phyloP scores from a whole-genome alignment of 2,329 filamentous ascomycete genomes.

The Trichophyton equinum region DNA sequence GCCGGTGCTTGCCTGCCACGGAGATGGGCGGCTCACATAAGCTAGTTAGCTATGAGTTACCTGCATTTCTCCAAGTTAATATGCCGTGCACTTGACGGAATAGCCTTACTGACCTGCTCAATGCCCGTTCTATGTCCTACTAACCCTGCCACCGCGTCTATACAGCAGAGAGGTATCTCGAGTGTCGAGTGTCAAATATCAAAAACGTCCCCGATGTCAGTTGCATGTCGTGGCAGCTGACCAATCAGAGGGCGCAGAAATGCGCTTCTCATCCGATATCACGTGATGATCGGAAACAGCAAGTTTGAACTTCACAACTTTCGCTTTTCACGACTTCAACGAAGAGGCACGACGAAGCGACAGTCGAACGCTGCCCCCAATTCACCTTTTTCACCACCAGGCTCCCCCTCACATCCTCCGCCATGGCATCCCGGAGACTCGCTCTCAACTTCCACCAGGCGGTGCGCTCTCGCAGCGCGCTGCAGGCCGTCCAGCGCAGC shows the following conservation, averaged over 20 bases:
- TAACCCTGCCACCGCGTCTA: too few relatives aligned
- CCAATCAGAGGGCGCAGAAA: background rate
- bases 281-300: constrained; percentile 35
- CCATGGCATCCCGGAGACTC: constrained; percentile 94
- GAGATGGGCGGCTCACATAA: too few relatives aligned
- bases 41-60: too few relatives aligned
- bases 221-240: background rate
- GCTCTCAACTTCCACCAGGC: constrained; percentile 86
- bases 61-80: too few relatives aligned
- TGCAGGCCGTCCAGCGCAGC: constrained; percentile 64
- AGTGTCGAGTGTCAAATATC: too few relatives aligned
- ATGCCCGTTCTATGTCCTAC: too few relatives aligned
- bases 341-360: constrained; percentile 7
- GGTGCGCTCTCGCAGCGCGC: constrained; percentile 74
- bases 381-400: constrained; percentile 33
- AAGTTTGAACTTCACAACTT: constrained; percentile 36
- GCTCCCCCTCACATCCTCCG: constrained; percentile 26
- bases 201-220: too few relatives aligned
- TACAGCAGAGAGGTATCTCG: too few relatives aligned
- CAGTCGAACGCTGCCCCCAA: constrained; percentile 30
- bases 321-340: constrained; percentile 25
- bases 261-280: constrained; percentile 17
- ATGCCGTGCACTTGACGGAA: too few relatives aligned
- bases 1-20: too few relatives aligned
- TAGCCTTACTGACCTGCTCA: too few relatives aligned